Conservation (phyloP, 2,329 filamentous ascomycete genomes). For the Alternaria viburni region DNA sequence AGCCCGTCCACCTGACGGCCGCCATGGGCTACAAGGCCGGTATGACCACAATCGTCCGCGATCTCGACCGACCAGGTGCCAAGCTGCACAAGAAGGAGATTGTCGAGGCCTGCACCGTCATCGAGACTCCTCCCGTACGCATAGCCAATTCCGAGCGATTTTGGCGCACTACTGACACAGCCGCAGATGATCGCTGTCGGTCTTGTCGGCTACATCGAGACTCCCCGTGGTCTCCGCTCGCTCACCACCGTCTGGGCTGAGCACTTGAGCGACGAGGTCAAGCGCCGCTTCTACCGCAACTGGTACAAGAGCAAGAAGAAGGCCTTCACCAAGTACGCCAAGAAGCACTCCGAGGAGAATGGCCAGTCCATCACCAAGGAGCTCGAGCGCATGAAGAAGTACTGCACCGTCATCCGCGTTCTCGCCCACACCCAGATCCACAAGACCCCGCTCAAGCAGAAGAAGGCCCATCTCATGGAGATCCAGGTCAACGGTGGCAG, state of each 20-base stretch:
- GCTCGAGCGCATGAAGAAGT: conserved; percentile 99
- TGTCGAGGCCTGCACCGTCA: conserved; percentile 51
- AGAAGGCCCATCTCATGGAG: conserved; percentile 99
- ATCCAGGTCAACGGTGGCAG: conserved; percentile 99
- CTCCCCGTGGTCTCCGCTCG: conserved; percentile 97
- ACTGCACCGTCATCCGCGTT: conserved; percentile 99
- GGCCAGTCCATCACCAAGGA: conserved; percentile 92
- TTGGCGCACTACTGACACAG: conserved; percentile 31
- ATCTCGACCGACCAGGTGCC: conserved; percentile 97
- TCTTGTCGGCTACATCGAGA: conserved; percentile 99
- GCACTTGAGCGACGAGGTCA: conserved; percentile 97
- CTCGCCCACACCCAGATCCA: conserved; percentile 99
- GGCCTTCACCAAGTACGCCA: conserved; percentile 99
- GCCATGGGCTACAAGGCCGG: conserved; percentile 99
- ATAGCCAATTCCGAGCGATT: conserved; percentile 63
- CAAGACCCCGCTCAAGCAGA: conserved; percentile 99
- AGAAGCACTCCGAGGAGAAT: conserved; percentile 97
- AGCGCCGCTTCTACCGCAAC: conserved; percentile 99
- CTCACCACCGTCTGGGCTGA: conserved; percentile 99
- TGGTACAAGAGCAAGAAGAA: conserved; percentile 99
- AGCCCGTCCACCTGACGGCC: conserved; percentile 98
- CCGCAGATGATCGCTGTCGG: conserved; percentile 98
- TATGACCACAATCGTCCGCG: conserved; percentile 99
- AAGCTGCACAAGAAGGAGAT: conserved; percentile 90
- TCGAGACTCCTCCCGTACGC: conserved; percentile 69